Base-by-base conservation (phyloP, 2,329 filamentous ascomycete genomes). In the Epichloe sp. region DNA sequence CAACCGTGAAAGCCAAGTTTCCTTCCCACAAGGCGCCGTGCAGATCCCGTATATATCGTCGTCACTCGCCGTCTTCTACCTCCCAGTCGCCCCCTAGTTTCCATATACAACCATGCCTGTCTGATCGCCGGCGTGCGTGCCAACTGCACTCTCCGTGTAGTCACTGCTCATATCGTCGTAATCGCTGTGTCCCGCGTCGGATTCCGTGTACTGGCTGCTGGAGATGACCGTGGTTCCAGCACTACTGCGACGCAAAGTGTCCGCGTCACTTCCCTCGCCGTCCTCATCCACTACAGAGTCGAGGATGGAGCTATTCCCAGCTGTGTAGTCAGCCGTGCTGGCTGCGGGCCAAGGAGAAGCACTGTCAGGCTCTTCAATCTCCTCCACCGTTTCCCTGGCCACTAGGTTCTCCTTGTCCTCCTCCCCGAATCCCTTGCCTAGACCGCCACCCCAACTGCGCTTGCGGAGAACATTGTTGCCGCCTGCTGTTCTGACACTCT, bases 401-500 rank as follows among this genome's bases (percentile, higher is more conserved):
- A 69, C 68, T 38, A 82, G 69, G 56, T 85, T 84, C 62, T 85
- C 82, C 64, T 84, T 83, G 52, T 78, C 72, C 17, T 79, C 66
- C 23, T 76, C 74, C 4, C 73, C 77, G 48, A 76, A 75, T 2
- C 66, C 68, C 61, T 77, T 78, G 50, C 63, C 63, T 44, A 61
- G 62, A 50, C 64, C 71, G 15, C 77, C 78, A 34, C 76, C 80
- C 84, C 85, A 88, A 60, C 84, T 88, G 43, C 76, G 72, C 68
- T 89, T 88, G 46, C 85, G 76, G 45, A 79, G 63, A 0, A 71
- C 69, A 26, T 74, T 72, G n/a, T 74, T 72, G 21, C 57, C 62
- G 4, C 68, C 71, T 31, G 80, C 75, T 21, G 79, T 80, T 59
- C 86, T 83, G 57, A 88, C 85, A 52, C 85, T 89, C 63, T 90